Evolutionary conservation across 2,329 filamentous ascomycete genomes (phyloP), one percentile per base, ranked within the genome.

Genomic region (Claviceps sp.): DNA sequence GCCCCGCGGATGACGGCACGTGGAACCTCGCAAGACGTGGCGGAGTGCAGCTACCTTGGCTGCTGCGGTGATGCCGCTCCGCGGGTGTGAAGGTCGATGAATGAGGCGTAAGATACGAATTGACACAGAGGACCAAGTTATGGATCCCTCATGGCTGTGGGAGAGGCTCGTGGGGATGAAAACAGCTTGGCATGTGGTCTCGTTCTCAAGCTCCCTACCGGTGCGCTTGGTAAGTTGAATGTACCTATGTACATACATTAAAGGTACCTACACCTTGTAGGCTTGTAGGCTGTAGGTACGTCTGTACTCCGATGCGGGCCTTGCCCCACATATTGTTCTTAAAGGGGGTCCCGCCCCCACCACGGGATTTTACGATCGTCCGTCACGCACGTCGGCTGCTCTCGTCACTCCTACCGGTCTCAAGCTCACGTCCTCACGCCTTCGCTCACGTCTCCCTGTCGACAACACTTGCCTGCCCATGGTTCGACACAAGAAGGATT

Each of bases 401-500:
- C 18, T 22, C 2, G 5, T 22, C 22, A 5, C 9, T 5, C 13
- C 41, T 40, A 8, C 8, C 13, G 20, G 20, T 43, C 18, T 5
- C 9, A 9, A 43, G 18, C 20, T 5, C 20, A 6, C 30, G 16
- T 13, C 11, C 24, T 16, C 22, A 34, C 43, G 8, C 14, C 7
- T 4, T 30, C 24, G 11, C 22, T 14, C 20, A 26, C 22, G 6
- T 5, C 43, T 14, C 13, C 11, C 16, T 22, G 20, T 24, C 42
- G 24, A 24, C 42, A 26, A 13, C 8, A 1, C 22, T 26, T 1
- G 5, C 79, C 96, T 90, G 90, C 96, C 85, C 14, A 96, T 95
- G 90, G 89, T 96, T 51, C 88, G 91, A 55, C 91, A 96, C 71
- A 97, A 96, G 72, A 97, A 97, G 70, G 90, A 96, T 70, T 66